Base-by-base conservation (phyloP, 2,329 filamentous ascomycete species). In the Aureobasidium melanogenum region DNA sequence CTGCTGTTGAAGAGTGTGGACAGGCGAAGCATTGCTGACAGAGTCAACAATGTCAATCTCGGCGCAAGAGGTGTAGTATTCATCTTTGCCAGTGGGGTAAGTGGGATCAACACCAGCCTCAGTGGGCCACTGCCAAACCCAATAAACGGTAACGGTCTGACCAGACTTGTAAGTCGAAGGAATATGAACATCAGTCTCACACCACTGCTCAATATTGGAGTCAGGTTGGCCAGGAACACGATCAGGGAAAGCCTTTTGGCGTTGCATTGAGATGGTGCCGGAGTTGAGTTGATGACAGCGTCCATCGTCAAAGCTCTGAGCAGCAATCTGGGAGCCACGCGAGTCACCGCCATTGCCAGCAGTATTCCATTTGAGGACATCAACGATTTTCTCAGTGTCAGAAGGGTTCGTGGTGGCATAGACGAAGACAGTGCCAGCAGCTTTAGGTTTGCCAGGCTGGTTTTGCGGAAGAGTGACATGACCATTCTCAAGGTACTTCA, bases 71-170 rank as follows among this genome's bases (percentile, higher is more conserved):
- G 80, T 84, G 71, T 85, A 86, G 67, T 79, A 82, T 70, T 86
- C 80, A 64, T 80, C 77, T 64, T 80, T 80, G 64, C 75, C 75
- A 10, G 81, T 66, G 0, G 73, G 73, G 24, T 73, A 68, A 19
- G 74, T 63, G 72, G 75, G 65, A 69, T 73, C 64, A 71, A 73
- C 41, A 69, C 71, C 69, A 9, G 71, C 63, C 7, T 65, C 67
- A 15, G 84, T 86, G 2, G 88, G 87, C 90, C 91, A 99, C 73
- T 96, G 88, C 94, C 94, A 97, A 48, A 97, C 87, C 93, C 93
- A 97, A 79, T 96, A 96, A 56, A 96, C 76, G 3, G 91, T 93
- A 72, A 92, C 89, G 30, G 81, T 80, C 32, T 85, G 82, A 47
- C 85, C 84, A 10, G 79, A 73, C n/a, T 81, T 73, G 50, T 84